These are phyloP conservation scores for Monosporascus sp. DNA, from an alignment of 2,329 filamentous ascomycete genomes.

Conservation along the genomic window DNA sequence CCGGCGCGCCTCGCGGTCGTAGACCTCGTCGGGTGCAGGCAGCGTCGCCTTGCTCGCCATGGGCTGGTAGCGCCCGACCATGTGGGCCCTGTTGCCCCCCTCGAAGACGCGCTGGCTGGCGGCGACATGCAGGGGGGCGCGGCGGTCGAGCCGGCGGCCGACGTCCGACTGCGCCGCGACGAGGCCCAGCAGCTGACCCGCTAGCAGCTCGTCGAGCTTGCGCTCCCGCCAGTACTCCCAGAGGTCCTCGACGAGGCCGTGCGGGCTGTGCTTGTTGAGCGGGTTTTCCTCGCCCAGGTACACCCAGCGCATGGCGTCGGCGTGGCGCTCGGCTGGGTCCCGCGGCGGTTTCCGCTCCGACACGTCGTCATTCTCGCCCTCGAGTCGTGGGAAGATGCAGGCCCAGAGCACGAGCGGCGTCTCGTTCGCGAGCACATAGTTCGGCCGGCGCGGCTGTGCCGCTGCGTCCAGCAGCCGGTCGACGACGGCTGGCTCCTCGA, in stretches of 20 bases:
- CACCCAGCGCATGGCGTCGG: conserved; percentile 69
- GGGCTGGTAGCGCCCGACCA: conserved; percentile 49
- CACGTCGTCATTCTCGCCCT: conserved; percentile 22
- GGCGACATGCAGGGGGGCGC: conserved; percentile 8
- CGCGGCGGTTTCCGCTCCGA: conserved; percentile 23
- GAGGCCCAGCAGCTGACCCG: conserved; percentile 65
- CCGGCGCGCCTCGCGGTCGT: conserved; percentile 56
- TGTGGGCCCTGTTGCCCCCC: conserved; percentile 46
- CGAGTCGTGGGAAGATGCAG: conserved; percentile 70
- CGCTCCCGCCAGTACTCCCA: conserved; percentile 79
- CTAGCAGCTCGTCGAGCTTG: conserved; percentile 87
- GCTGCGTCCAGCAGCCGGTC: conserved; percentile 67
- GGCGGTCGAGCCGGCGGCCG: conserved; percentile 9
- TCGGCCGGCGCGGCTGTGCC: conserved; percentile 68
- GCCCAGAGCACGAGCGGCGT: conserved; percentile 92
- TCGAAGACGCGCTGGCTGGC: conserved; percentile 42
- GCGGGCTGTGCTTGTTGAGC: conserved; percentile 56
- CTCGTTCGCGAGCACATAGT: conserved; percentile 87
- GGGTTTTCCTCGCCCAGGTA: conserved; percentile 65
- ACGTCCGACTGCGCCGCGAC: conserved; percentile 35
- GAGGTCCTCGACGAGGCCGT: conserved; percentile 65
- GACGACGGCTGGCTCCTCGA: conserved; percentile 71
- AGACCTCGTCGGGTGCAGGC: conserved; percentile 47
- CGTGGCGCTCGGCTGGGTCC: conserved; percentile 4
- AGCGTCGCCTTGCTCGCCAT: conserved; percentile 46